Evolutionary conservation across 2,329 filamentous ascomycete species (phyloP).

Genomic region (Cladobotryum mycophilum): DNA sequence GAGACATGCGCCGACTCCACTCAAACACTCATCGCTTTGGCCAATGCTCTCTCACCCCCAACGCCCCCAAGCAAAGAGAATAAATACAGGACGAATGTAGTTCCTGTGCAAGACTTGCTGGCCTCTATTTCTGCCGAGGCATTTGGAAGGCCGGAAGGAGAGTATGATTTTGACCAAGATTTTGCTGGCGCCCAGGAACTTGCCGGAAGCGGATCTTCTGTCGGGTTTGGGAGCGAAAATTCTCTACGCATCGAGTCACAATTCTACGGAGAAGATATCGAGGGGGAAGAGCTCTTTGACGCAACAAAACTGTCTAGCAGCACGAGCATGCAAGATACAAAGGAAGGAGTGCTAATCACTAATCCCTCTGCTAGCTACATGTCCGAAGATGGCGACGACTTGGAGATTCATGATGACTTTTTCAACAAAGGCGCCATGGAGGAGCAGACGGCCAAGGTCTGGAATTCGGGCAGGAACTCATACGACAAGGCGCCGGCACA

Average conservation of each 20-base stretch:
- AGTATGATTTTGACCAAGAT: slow-evolving; percentile 58
- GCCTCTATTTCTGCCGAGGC: slow-evolving; percentile 86
- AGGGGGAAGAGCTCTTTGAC: slow-evolving; percentile 46
- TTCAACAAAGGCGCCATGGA: slow-evolving; percentile 59
- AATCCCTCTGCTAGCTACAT: slow-evolving; percentile 20
- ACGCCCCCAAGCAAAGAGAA: slow-evolving; percentile 73
- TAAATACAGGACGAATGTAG: slow-evolving; percentile 81
- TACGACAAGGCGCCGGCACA: slow-evolving; percentile 61
- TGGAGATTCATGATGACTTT: slow-evolving; percentile 72
- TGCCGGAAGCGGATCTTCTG: slow-evolving; percentile 32
- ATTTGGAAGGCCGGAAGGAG: slow-evolving; percentile 57
- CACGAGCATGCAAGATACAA: slow-evolving; percentile 29
- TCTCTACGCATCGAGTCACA: slow-evolving; percentile 37
- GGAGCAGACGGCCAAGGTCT: slow-evolving; percentile 65
- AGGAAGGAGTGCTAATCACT: slow-evolving; percentile 31
- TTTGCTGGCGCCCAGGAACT: slow-evolving; percentile 50
- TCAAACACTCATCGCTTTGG: slow-evolving; percentile 75
- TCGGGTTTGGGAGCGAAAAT: slow-evolving; percentile 26
- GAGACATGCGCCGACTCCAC: slow-evolving; percentile 97
- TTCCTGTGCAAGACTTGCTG: slow-evolving; percentile 82
- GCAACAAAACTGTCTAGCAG: slow-evolving; percentile 30
- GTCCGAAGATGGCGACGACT: slow-evolving; percentile 51
- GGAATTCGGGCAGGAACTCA: slow-evolving; percentile 71
- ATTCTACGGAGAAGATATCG: slow-evolving; percentile 42
- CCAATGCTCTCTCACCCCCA: slow-evolving; percentile 77